Percentiles rank a stretch among this genome's conserved stretches.
Conservation (phyloP, 139 green algal genomes). For the Picochlorum sp. region DNA sequence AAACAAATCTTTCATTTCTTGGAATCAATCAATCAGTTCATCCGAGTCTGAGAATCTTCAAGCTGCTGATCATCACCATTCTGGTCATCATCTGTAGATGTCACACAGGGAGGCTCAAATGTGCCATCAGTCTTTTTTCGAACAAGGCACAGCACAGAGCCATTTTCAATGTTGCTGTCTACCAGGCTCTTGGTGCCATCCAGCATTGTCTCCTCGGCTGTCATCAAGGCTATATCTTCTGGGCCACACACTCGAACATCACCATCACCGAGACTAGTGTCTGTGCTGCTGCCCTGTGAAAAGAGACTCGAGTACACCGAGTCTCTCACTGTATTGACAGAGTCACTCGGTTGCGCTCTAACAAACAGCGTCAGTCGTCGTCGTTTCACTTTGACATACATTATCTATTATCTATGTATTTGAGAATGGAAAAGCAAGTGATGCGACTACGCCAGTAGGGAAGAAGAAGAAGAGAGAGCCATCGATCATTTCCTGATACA, state of each 20-base stretch:
- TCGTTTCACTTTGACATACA: conserved; percentile 40
- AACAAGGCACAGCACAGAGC: conserved; percentile 62
- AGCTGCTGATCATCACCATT: not conserved
- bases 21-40: no score
- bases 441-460: not conserved
- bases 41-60: no score
- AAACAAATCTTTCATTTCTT: no score
- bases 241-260: conserved; percentile 19
- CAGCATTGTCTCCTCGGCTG: conserved; percentile 28
- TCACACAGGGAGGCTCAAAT: not conserved
- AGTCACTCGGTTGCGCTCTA: conserved; percentile 74
- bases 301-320: conserved; percentile 61
- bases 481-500: no score
- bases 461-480: not conserved
- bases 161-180: conserved; percentile 75
- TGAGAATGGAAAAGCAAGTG: not conserved
- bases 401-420: not conserved
- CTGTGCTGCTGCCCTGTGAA: conserved; percentile 26
- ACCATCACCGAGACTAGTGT: conserved; percentile 25
- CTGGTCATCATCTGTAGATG: not conserved
- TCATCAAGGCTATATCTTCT: conserved; percentile 32
- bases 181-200: conserved; percentile 70
- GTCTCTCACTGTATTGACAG: conserved; percentile 58
- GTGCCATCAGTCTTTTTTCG: conserved; percentile 46
- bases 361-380: conserved; percentile 79